Conservation (phyloP, 306 rosid species). For the Senna siamea region DNA sequence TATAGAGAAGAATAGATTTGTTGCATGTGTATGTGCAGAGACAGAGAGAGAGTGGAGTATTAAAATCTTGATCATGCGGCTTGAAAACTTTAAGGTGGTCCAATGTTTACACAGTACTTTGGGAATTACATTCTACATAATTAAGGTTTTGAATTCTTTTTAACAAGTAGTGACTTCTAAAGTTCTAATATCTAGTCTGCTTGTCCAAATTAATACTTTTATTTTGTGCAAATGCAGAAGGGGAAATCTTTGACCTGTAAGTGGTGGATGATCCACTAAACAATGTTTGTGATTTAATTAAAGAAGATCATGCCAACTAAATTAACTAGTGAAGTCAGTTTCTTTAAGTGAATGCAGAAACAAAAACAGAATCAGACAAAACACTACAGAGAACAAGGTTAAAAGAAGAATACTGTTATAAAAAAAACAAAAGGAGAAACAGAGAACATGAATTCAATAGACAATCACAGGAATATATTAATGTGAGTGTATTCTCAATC, state of each 20-base stretch:
- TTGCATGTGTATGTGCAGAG: too few relatives aligned
- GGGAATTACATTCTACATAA: background rate
- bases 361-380: background rate
- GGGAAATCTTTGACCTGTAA: background rate
- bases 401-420: background rate
- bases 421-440: too few relatives aligned
- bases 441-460: background rate
- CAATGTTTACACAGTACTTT: background rate
- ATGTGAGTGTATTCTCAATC: background rate
- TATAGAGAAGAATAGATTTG: too few relatives aligned
- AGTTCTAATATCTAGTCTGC: background rate
- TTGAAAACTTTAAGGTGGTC: too few relatives aligned
- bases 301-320: background rate
- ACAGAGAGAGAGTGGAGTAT: too few relatives aligned
- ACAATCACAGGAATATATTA: background rate
- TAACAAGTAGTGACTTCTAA: background rate
- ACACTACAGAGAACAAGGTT: background rate
- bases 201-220: background rate
- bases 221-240: background rate
- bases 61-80: too few relatives aligned
- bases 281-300: background rate
- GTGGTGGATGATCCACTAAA: constrained; percentile 23
- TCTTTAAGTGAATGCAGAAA: background rate
- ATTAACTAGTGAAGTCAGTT: background rate
- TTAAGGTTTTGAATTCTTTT: constrained; percentile 15